phyloP scores from a whole-genome alignment of 208 protist species.

The Endotrypanum monterogeii region DNA sequence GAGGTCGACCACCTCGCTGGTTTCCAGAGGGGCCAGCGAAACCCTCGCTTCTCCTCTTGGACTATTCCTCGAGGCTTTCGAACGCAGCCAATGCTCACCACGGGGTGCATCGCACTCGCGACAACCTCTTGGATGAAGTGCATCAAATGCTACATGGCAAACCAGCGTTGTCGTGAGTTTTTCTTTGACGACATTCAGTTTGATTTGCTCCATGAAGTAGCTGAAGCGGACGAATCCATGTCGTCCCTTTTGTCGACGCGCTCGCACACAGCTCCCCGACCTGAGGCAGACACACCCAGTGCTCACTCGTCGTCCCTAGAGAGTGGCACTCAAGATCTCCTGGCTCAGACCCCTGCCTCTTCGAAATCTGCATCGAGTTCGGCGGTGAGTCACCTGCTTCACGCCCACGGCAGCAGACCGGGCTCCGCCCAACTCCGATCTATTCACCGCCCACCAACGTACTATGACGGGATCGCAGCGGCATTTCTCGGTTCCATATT shows the following conservation, averaged over 20 bases:
- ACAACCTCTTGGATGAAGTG: slow-evolving; percentile 67
- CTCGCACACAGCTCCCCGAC: not conserved
- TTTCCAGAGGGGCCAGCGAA: slow-evolving; percentile 35
- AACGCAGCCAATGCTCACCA: slow-evolving; percentile 74
- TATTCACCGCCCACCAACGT: slow-evolving; percentile 44
- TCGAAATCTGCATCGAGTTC: not conserved
- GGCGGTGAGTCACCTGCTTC: not conserved
- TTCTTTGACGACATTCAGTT: slow-evolving; percentile 75
- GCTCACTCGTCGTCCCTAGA: not conserved
- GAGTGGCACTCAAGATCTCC: not conserved
- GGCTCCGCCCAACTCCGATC: not conserved
- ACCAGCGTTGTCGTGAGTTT: slow-evolving; percentile 76
- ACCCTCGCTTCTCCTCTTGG: slow-evolving; percentile 45
- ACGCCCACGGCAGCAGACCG: not conserved
- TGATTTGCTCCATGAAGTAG: slow-evolving; percentile 37
- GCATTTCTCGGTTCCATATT: slow-evolving; percentile 80
- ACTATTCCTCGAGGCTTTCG: slow-evolving; percentile 61
- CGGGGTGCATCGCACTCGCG: slow-evolving; percentile 63
- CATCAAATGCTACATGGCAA: slow-evolving; percentile 69
- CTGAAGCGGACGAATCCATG: slow-evolving; percentile 18
- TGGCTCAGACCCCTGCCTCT: not conserved
- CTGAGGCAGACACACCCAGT: not conserved
- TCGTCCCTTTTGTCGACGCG: slow-evolving; percentile 9
- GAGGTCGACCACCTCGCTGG: slow-evolving; percentile 43
- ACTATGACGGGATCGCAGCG: slow-evolving; percentile 80